Evolutionary conservation across 768 basidiomycete genomes (phyloP).

Genomic region (Leucosporidium scottii): DNA sequence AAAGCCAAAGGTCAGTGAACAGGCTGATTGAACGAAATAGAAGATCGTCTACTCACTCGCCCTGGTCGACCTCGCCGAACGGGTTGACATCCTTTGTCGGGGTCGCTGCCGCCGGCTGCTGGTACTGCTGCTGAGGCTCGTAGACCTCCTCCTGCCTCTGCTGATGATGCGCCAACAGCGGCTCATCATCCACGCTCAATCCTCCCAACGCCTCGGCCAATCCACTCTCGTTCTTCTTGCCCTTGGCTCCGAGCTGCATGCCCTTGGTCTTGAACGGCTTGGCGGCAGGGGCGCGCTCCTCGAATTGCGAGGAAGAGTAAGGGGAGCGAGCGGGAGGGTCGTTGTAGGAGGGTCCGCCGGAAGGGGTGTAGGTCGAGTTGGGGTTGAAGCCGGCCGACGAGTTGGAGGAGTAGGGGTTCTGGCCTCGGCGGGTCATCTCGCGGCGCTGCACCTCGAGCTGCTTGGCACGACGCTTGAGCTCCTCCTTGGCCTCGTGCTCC

Average conservation of each 20-base stretch:
- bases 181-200: slow-evolving; percentile 45
- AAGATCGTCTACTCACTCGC: slow-evolving; percentile 58
- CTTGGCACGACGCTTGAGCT: slow-evolving; percentile 93
- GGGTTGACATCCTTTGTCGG: slow-evolving; percentile 40
- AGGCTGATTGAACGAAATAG: background rate
- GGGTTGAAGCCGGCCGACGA: slow-evolving; percentile 18
- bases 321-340: background rate
- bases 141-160: slow-evolving; percentile 30
- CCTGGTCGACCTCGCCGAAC: slow-evolving; percentile 64
- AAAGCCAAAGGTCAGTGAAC: background rate
- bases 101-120: slow-evolving; percentile 43
- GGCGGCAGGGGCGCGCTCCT: background rate
- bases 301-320: too few species aligned
- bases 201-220: slow-evolving; percentile 75
- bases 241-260: slow-evolving; percentile 93
- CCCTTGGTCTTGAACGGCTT: slow-evolving; percentile 79
- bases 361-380: slow-evolving; percentile 22
- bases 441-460: slow-evolving; percentile 96
- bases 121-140: background rate
- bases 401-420: slow-evolving; percentile 37
- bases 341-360: slow-evolving; percentile 24
- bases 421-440: slow-evolving; percentile 72
- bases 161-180: slow-evolving; percentile 14
- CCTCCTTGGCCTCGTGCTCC: slow-evolving; percentile 98
- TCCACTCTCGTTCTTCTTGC: slow-evolving; percentile 53